Conservation (phyloP, 2,329 filamentous ascomycete species). For the Geosmithia flava region DNA sequence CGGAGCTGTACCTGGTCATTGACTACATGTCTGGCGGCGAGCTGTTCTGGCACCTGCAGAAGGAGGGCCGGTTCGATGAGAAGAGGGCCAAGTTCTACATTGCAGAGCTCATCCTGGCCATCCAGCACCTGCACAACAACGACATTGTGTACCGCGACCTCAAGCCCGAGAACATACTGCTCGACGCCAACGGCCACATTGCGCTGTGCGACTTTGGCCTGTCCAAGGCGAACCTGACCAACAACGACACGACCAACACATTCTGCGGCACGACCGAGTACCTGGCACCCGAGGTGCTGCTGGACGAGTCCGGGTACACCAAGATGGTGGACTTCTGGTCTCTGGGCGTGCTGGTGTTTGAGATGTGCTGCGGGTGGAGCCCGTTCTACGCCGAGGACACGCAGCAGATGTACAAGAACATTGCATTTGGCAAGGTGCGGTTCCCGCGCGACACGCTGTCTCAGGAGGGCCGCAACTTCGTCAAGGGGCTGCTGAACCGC, state of each 20-base stretch:
- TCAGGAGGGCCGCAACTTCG: conserved; percentile 90
- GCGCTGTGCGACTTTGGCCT: conserved; percentile 95
- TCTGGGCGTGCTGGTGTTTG: conserved; percentile 89
- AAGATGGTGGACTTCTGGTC: conserved; percentile 99
- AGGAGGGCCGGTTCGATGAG: conserved; percentile 92
- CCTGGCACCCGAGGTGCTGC: conserved; percentile 82
- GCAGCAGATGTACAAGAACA: conserved; percentile 99
- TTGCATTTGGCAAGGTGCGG: conserved; percentile 94
- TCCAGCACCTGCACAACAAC: conserved; percentile 91
- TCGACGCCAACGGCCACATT: conserved; percentile 96
- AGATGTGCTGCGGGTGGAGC: conserved; percentile 99
- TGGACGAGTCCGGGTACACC: conserved; percentile 95
- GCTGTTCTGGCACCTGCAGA: conserved; percentile 96
- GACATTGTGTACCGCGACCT: conserved; percentile 97
- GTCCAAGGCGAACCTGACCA: conserved; percentile 92
- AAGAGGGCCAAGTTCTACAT: conserved; percentile 97
- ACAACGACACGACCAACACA: conserved; percentile 96
- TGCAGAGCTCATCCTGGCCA: conserved; percentile 86
- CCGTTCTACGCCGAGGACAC: conserved; percentile 98
- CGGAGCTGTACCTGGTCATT: conserved; percentile 94
- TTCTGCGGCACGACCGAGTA: conserved; percentile 99
- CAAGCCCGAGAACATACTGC: conserved; percentile 93
- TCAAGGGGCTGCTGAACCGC: conserved; percentile 92
- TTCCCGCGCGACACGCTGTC: conserved; percentile 93
- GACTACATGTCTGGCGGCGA: conserved; percentile 99